Percentiles rank a stretch among this genome's conserved stretches.
phyloP scores from a whole-genome alignment of 1,284 basidiomycete genomes.

The Cutaneotrichosporon dermatis region DNA sequence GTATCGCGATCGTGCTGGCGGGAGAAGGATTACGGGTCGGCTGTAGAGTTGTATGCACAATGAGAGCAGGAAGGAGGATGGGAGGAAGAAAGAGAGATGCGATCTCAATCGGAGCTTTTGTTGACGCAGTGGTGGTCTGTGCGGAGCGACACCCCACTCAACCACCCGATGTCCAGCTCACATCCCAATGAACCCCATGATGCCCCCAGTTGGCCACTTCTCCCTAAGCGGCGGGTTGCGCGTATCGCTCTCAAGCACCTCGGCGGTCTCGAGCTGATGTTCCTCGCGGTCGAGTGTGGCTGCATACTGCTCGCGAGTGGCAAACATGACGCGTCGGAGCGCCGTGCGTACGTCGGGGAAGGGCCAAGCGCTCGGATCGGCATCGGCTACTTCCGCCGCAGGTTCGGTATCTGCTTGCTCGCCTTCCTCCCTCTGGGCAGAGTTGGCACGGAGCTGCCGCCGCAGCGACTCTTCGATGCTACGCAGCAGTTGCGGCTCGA shows the following conservation, averaged over 20 bases:
- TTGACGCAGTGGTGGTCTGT: no score
- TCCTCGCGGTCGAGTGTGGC: constrained; percentile 1
- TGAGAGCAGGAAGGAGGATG: no score
- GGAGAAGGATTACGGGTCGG: no score
- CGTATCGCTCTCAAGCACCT: background rate
- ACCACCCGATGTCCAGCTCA: background rate
- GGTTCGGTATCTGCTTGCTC: no score
- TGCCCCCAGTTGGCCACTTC: background rate
- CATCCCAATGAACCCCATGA: background rate
- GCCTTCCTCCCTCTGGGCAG: background rate
- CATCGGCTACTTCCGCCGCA: no score
- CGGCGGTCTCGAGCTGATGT: constrained; percentile 9
- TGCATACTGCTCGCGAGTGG: constrained; percentile 7
- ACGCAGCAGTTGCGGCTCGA: constrained; percentile 5
- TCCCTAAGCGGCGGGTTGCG: constrained; percentile 1
- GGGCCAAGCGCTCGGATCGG: background rate
- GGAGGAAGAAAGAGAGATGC: no score
- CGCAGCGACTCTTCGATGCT: constrained; percentile 2
- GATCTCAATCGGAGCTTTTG: no score
- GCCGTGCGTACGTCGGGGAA: background rate
- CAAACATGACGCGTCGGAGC: background rate
- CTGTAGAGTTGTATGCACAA: no score
- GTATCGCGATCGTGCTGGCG: no score
- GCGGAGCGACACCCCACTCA: background rate
- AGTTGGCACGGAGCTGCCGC: background rate